A percentile compares a stretch with the other conserved stretches of the same genome.
Conservation (phyloP, 2,329 filamentous ascomycete genomes). For the Aspergillus fumigatus region DNA sequence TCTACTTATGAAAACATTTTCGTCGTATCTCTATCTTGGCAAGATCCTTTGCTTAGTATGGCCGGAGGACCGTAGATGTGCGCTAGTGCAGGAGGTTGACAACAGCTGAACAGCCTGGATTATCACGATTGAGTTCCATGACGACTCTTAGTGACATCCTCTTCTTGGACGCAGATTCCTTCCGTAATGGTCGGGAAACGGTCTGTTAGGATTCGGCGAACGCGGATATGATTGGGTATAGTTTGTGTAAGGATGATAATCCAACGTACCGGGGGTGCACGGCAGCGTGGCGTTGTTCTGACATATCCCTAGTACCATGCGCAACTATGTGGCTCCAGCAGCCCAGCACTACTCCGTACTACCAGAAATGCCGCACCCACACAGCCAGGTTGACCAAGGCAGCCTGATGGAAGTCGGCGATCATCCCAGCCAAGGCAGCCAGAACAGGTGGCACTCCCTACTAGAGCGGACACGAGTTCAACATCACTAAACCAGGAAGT, state of each 20-base stretch:
- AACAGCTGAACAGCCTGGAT: background rate
- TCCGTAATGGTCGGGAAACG: background rate
- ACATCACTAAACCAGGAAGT: conserved; percentile 6
- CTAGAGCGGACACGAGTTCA: conserved; percentile 13
- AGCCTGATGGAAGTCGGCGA: background rate
- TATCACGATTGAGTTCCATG: background rate
- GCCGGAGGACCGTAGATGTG: no score
- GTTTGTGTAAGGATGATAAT: background rate
- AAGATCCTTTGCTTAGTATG: background rate
- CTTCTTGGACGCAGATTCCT: background rate
- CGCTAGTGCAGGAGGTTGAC: background rate
- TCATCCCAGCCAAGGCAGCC: conserved; percentile 8
- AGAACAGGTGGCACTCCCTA: conserved; percentile 7
- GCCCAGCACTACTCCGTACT: no score
- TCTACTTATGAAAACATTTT: background rate
- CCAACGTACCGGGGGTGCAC: background rate
- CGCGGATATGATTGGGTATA: background rate
- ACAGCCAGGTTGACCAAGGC: background rate
- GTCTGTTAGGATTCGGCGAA: background rate
- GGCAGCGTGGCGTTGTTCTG: background rate
- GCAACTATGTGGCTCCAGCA: no score
- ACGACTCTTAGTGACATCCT: background rate
- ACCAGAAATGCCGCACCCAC: conserved; percentile 9
- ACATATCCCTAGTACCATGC: no score
- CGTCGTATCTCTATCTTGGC: background rate